Base-by-base conservation (phyloP, 768 basidiomycete species). In the Tylopilus cervinicoccineus region DNA sequence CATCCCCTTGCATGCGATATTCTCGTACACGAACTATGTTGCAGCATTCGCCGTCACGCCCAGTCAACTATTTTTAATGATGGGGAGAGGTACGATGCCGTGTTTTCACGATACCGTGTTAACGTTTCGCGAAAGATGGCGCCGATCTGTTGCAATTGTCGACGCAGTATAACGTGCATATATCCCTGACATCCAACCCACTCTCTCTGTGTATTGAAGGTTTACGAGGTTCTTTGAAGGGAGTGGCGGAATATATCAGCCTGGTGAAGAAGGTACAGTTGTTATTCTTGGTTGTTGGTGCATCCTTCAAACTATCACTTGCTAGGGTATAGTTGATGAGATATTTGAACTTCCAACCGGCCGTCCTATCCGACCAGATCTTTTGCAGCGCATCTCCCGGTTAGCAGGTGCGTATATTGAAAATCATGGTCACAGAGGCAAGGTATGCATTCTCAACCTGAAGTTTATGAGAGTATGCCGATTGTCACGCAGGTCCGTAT, bases 361-460 rank as follows among this genome's bases (percentile, higher is more conserved):
- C 23, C 59, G 57, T 37, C 63, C 69, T n/a, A 57, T 87, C 33
- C 67, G 64, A 1, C 56, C 67, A 10, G 76, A 78, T 45, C 52
- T 80, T n/a, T 56, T 84, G 19, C 79, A 81, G 51, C 74, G 73
- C 23, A 79, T 90, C 50, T 90, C 88, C n/a, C 80, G 84, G 44
- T 48, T 79, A 17, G 74, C 84, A 7, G 80, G 79, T 37, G 86
- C 83, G 5, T 81, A 83, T 53, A 63, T 81, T 5, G 82, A 86
- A 60, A 75, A 73, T 49, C 57, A 72, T 23, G 75, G 73, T 20
- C 56, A 63, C 34, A 66, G 70, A 45, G 75, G 76, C 50, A 71
- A 73, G 66, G 83, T 80, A 53, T 50, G 64, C 36, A 36, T 42
- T 37, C 31, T 46, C 39, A n/a, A 31, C 4, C 5, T n/a, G 10